Base-by-base conservation (phyloP, 2,329 filamentous ascomycete genomes). In the Paraconiothyrium sp. region DNA sequence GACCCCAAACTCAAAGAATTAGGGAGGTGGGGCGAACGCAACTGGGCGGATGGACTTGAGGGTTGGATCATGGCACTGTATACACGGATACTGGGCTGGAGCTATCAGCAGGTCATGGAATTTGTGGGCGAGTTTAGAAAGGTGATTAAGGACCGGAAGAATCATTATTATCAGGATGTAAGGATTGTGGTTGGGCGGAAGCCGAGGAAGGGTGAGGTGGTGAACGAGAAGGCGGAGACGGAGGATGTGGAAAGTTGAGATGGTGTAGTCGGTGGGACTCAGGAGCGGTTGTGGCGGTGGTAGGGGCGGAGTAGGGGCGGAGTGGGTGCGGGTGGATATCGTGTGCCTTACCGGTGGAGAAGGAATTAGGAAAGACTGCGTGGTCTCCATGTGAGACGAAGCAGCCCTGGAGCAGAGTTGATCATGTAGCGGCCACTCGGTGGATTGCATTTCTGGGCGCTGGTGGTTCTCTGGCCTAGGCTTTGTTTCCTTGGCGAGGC, bases 41-140 rank as follows among this genome's bases (percentile, higher is more conserved):
- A 80, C 60, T 81, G 79, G 78, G 67, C 71, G 49, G 77, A 79
- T 46, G 79, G 79, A 2, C 70, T 81, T 55, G 79, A 81, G 62
- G 75, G 78, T 1, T 82, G 79, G 80, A 67, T 76, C 6, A 71
- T 80, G 70, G 78, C 77, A 41, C 63, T 77, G 50, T 79, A 79
- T 61, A 81, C 79, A n/a, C 48, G 78, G 14, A 55, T 78, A 1
- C 58, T 80, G 5, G 78, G 77, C 70, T 80, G 76, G 76, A 68
- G 72, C 32, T 74, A 72, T 44, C 65, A 67, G 0, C 67, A 79
- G 60, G 78, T 80, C 7, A 71, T 74, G 51, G 68, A 65, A 4
- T 79, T 76, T 68, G 64, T 78, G 50, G 51, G 61, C 10, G 72
- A 78, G 46, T 72, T 79, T n/a, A 69, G 73, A 49, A 62, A 39